Percentiles rank a stretch among this genome's conserved stretches.
Evolutionary conservation across 1,139 yeast species (phyloP).

Genomic region (Eremothecium cymbalariae): DNA sequence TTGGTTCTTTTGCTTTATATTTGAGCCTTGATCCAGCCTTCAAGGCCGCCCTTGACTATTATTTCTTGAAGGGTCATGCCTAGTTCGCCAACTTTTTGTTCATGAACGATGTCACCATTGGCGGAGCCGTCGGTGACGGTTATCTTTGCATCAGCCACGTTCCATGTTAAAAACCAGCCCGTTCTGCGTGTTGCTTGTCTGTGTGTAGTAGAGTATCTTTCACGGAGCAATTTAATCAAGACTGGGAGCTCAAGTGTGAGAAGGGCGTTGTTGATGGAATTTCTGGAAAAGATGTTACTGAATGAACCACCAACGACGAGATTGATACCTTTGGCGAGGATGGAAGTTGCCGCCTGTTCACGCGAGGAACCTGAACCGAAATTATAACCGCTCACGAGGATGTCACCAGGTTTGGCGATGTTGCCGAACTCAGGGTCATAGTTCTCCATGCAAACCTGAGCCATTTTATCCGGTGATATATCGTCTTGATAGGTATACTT

Average conservation of each 20-base stretch:
- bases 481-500: slow-evolving; percentile 98
- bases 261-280: slow-evolving; percentile 90
- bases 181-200: slow-evolving; percentile 84
- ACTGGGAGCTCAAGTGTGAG: slow-evolving; percentile 90
- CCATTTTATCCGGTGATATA: slow-evolving; percentile 89
- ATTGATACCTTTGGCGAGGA: slow-evolving; percentile 86
- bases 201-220: slow-evolving; percentile 45
- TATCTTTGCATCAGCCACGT: slow-evolving; percentile 76
- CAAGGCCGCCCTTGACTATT: slow-evolving; percentile 93
- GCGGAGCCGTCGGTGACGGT: slow-evolving; percentile 55
- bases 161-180: slow-evolving; percentile 90
- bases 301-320: slow-evolving; percentile 95
- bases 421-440: slow-evolving; percentile 79
- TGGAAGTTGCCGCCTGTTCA: slow-evolving; percentile 98
- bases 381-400: slow-evolving; percentile 84
- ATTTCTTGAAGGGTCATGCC: slow-evolving; percentile 95
- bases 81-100: slow-evolving; percentile 88
- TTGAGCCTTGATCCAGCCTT: slow-evolving; percentile 92
- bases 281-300: slow-evolving; percentile 92
- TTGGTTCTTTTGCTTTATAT: no score
- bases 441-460: slow-evolving; percentile 98
- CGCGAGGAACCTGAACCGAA: slow-evolving; percentile 99
- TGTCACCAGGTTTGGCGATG: slow-evolving; percentile 82
- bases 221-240: slow-evolving; percentile 67
- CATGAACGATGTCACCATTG: slow-evolving; percentile 53